Conservation (phyloP, 257 asterid genomes). For the Nicotiana attenuata region DNA sequence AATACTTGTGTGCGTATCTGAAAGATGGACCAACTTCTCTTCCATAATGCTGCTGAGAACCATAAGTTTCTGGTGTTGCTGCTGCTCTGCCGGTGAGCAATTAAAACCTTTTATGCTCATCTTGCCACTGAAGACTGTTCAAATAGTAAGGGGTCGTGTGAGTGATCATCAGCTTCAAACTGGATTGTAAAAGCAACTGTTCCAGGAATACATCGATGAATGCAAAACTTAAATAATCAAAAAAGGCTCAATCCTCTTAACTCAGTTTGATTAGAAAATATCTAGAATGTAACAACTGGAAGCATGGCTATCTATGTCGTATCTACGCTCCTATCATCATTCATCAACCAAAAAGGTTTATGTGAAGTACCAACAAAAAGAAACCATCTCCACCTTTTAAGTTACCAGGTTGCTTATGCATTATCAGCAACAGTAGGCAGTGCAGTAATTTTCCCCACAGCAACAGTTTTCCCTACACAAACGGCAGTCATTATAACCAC, state of each 20-base stretch:
- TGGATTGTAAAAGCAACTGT: background rate
- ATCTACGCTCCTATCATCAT: too few relatives aligned
- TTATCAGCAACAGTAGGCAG: slow-evolving; percentile 21
- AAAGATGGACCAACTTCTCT: background rate
- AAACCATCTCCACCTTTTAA: background rate
- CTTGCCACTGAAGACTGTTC: background rate
- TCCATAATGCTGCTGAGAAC: background rate
- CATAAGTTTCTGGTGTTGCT: background rate
- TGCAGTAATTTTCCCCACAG: slow-evolving; percentile 36
- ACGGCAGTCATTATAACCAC: background rate
- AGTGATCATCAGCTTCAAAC: background rate
- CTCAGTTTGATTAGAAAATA: background rate
- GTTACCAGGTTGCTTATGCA: slow-evolving; percentile 10
- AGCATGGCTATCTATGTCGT: background rate
- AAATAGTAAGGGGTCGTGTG: background rate
- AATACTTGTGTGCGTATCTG: background rate
- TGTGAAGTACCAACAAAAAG: background rate
- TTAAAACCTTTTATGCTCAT: background rate
- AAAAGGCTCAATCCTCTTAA: background rate
- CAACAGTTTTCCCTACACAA: slow-evolving; percentile 53
- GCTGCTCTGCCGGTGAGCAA: background rate
- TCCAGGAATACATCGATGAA: too few relatives aligned
- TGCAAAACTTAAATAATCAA: background rate
- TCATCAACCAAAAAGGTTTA: background rate
- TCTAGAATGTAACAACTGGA: background rate